These are phyloP conservation scores for Cordyceps tenuipes DNA, from an alignment of 2,329 filamentous ascomycete species.

Conservation along the genomic window DNA sequence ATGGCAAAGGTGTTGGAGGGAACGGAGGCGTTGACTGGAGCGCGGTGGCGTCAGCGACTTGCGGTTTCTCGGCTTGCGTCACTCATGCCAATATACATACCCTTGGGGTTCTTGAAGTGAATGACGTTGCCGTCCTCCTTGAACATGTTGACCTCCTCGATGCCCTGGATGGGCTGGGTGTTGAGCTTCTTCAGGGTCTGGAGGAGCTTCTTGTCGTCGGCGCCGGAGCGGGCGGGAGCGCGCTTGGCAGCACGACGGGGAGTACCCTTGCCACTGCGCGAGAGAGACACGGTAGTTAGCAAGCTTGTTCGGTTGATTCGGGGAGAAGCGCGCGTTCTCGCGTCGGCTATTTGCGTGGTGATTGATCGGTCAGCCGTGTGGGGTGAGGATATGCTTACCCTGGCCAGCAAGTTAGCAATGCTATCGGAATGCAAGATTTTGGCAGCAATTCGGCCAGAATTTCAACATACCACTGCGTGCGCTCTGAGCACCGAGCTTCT, in stretches of 20 bases:
- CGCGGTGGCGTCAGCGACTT: slow-evolving; percentile 9
- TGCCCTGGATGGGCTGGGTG: slow-evolving; percentile 97
- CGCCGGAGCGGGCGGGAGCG: slow-evolving; percentile 82
- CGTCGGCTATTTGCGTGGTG: not conserved
- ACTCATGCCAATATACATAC: slow-evolving; percentile 46
- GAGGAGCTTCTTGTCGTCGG: slow-evolving; percentile 99
- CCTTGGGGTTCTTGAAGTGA: slow-evolving; percentile 96
- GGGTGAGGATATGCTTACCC: slow-evolving; percentile 27
- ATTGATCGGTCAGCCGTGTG: not conserved
- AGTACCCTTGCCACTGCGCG: slow-evolving; percentile 81
- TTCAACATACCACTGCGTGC: slow-evolving; percentile 58
- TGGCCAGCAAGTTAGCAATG: slow-evolving; percentile 18
- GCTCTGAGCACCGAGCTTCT: slow-evolving; percentile 43
- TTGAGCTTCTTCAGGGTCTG: slow-evolving; percentile 97
- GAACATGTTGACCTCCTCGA: slow-evolving; percentile 99
- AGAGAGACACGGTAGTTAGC: slow-evolving; percentile 20
- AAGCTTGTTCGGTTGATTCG: slow-evolving; percentile 14
- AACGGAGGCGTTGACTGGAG: slow-evolving; percentile 85
- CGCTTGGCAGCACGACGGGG: slow-evolving; percentile 98
- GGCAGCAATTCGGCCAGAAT: slow-evolving; percentile 11
- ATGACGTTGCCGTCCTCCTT: slow-evolving; percentile 99
- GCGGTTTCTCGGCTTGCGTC: not conserved
- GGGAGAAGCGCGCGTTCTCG: slow-evolving; percentile 7
- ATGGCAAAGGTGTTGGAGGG: slow-evolving; percentile 99
- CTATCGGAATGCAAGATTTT: slow-evolving; percentile 12